Evolutionary conservation across 352 stramenopile species (phyloP), one percentile per base, ranked within the genome.

Genomic region (Phytophthora sp.): DNA sequence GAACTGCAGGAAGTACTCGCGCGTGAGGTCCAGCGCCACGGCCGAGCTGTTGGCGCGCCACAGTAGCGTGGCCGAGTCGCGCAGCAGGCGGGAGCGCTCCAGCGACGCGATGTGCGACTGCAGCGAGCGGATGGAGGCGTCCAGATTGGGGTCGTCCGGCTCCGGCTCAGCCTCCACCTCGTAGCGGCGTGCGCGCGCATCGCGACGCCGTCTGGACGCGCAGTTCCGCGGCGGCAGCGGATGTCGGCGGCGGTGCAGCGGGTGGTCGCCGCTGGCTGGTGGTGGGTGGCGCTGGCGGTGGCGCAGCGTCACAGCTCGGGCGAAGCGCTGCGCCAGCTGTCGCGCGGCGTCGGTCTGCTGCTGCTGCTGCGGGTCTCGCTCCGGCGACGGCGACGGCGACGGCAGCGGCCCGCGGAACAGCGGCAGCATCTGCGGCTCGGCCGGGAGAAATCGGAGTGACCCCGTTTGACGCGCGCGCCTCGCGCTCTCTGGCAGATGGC

Each of bases 1-100:
- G 31, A 87, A 77, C 37, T 77, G 74, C n/a, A 51, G 27, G 45
- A 86, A 80, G 48, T 84, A 87, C 52, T 86, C 64, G 5, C 66
- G 62, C 11, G 62, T 78, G 24, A 79, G 52, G 8, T 77, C 70
- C 24, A 86, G 35, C 3, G 77, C 77, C 13, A 71, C 66, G n/a
- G 48, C 65, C 3, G 63, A 69, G 31, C 65, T 72, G 52, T 89
- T 87, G 23, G 62, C 48, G 28, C 75, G 69, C 69, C 72, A 85
- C 13, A 72, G 54, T 5, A 85, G 11, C 11, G 62, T 24, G 45
- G 62, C 35, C 32, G 79, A 80, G 49, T 86, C 77, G 3, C 54
- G 53, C 34, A 89, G 66, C 24, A 75, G 53, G 34, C 58, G 48
- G 20, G 72, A 66, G 10, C 74, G 73, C 59, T 89, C 77, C 17